Evolutionary conservation across 441 rosid genomes (phyloP), one percentile per base, ranked within the genome.

Genomic region (Sinapis alba): DNA sequence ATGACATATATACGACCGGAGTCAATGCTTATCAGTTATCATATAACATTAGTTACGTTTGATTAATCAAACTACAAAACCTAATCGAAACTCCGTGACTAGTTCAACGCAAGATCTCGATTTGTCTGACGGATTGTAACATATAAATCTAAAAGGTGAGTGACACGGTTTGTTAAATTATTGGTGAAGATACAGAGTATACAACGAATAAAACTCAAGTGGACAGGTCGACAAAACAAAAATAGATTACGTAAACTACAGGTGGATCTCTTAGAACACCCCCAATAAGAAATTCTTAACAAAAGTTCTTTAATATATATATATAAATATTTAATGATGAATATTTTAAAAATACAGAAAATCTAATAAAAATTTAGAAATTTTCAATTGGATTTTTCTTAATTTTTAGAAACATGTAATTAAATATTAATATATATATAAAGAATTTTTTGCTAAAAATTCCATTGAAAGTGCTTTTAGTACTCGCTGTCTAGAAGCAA

Each of bases 91-190:
- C 5, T 50, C 11, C 21, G 12, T 50, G 12, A 50, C 56, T 47
- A 50, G 21, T 63, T 34, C 27, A 72, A 72, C 76, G 51, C 51
- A 71, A 62, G 36, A 71, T 60, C 59, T 53, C 23, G 32, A 54
- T 32, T 30, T 15, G 45, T 68, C 23, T 32, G 71, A 68, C 72
- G 21, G 50, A 13, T 68, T 26, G 1, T 13, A 7, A 20, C 12
- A 32, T 30, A 68, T n/a, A 56, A 28, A 61, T 60, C 50, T 61
- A 13, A 13, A 47, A 23, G 21, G 34, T 21, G 34, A 50, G n/a
- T 7, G n/a, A 62, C 69, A 53, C 62, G 62, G 57, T 74, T 59
- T 56, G 13, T 57, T 5, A 58, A 66, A 57, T 58, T 15, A 57
- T 66, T 57, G 60, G 51, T 65, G 58, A 20, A 58, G 66, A 66